These are phyloP conservation scores for Pleurotus sapidus DNA, from an alignment of 768 basidiomycete species.

Conservation along the genomic window DNA sequence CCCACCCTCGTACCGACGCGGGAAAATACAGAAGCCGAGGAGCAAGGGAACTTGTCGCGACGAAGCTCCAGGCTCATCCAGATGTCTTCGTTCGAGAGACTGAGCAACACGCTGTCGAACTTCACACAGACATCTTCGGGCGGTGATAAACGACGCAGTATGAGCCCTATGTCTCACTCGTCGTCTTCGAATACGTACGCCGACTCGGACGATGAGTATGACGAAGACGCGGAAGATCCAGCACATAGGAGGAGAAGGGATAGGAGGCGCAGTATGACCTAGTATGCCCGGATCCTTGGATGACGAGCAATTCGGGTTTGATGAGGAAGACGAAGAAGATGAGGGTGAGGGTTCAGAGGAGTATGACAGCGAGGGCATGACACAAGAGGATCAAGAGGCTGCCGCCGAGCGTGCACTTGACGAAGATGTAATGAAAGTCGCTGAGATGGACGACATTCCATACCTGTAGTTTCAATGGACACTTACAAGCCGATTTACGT, in stretches of 20 bases:
- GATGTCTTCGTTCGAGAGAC: constrained; percentile 74
- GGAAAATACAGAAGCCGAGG: constrained; percentile 7
- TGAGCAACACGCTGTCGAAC: constrained; percentile 57
- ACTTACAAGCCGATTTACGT: too few relatives aligned
- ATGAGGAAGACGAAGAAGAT: constrained; percentile 28
- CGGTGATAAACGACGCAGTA: constrained; percentile 37
- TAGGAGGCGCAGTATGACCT: constrained; percentile 63
- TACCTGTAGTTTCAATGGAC: constrained; percentile 40
- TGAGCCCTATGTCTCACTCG: constrained; percentile 56
- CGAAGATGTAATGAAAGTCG: constrained; percentile 75
- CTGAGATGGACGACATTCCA: constrained; percentile 80
- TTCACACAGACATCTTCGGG: constrained; percentile 37
- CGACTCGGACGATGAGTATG: constrained; percentile 56
- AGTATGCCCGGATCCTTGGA: constrained; percentile 88
- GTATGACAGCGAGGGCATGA: constrained; percentile 30
- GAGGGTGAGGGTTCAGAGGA: constrained; percentile 30
- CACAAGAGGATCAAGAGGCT: constrained; percentile 51
- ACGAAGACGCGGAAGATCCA: constrained; percentile 39
- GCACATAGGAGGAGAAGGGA: constrained; percentile 38
- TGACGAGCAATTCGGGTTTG: constrained; percentile 32
- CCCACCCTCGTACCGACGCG: constrained; percentile 12
- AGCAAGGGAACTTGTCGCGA: constrained; percentile 18
- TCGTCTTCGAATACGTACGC: constrained; percentile 44
- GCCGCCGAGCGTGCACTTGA: constrained; percentile 75
- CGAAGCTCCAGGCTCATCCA: constrained; percentile 54